A percentile compares a stretch with the other conserved stretches of the same genome.
These are phyloP conservation scores for Rhizophagus sp. DNA, from an alignment of 192 early-diverging fungal genomes.

Conservation along the genomic window DNA sequence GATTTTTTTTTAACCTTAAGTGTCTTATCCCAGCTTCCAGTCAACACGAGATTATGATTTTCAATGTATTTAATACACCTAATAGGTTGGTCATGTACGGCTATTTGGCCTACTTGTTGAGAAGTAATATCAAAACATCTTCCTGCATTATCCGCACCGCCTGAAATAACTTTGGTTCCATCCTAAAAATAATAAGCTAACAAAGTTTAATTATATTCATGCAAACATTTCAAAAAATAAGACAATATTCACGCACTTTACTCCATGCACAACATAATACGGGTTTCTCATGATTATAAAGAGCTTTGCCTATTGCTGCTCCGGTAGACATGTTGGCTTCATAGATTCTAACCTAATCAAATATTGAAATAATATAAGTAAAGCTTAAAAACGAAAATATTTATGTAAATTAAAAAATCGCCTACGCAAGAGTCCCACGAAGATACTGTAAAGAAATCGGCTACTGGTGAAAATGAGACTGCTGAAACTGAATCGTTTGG, in stretches of 20 bases:
- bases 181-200: constrained; percentile 60
- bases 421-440: constrained; percentile 88
- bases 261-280: constrained; percentile 85
- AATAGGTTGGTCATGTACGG: constrained; percentile 90
- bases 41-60: constrained; percentile 67
- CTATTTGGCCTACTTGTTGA: constrained; percentile 80
- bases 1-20: constrained; percentile 42
- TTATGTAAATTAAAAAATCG: neutral
- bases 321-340: constrained; percentile 77
- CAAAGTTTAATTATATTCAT: neutral
- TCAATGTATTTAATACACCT: constrained; percentile 79
- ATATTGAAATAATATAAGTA: neutral
- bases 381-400: neutral
- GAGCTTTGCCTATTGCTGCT: constrained; percentile 72
- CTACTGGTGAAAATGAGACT: constrained; percentile 77
- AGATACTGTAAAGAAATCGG: constrained; percentile 82
- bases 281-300: constrained; percentile 80
- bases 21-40: constrained; percentile 96
- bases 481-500: constrained; percentile 80
- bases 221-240: neutral
- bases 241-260: constrained; percentile 52
- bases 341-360: constrained; percentile 78
- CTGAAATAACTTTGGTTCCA: constrained; percentile 86
- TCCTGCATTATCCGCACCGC: constrained; percentile 87
- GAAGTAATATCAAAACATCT: constrained; percentile 83